Conservation (phyloP, 768 basidiomycete species). For the Boletus rex-veris region DNA sequence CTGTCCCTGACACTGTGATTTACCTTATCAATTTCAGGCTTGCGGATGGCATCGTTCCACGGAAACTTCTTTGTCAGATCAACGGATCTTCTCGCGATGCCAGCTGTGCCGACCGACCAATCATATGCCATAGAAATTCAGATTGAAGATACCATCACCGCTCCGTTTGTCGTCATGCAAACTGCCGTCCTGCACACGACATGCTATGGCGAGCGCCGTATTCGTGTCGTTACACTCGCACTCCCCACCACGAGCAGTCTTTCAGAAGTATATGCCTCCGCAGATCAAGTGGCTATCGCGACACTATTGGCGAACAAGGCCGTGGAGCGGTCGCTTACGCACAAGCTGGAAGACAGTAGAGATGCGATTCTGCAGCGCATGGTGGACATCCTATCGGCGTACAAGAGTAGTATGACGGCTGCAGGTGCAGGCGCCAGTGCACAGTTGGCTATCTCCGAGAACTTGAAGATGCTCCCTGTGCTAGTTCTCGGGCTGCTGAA, state of each 20-base stretch:
- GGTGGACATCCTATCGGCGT: slow-evolving; percentile 79
- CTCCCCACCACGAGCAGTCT: slow-evolving; percentile 85
- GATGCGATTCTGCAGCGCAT: slow-evolving; percentile 82
- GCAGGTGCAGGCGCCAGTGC: slow-evolving; percentile 92
- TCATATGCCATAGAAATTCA: slow-evolving; percentile 95
- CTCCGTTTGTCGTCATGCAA: slow-evolving; percentile 91
- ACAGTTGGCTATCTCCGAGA: slow-evolving; percentile 88
- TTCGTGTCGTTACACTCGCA: slow-evolving; percentile 85
- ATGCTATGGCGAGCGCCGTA: slow-evolving; percentile 88
- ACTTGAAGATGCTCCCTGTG: slow-evolving; percentile 92
- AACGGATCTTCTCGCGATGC: slow-evolving; percentile 93
- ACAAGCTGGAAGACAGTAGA: slow-evolving; percentile 86
- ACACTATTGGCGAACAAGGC: slow-evolving; percentile 90
- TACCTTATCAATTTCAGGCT: slow-evolving; percentile 42
- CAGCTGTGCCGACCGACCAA: slow-evolving; percentile 94
- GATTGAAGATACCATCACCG: slow-evolving; percentile 89
- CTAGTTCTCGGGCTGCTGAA: slow-evolving; percentile 88
- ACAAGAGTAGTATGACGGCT: slow-evolving; percentile 96
- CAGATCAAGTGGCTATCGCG: slow-evolving; percentile 82
- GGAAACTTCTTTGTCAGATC: slow-evolving; percentile 99
- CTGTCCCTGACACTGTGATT: background rate
- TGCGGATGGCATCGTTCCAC: slow-evolving; percentile 97
- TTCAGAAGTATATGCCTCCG: slow-evolving; percentile 86
- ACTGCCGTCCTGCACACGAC: slow-evolving; percentile 94
- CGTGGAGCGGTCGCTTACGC: slow-evolving; percentile 80